phyloP scores from a whole-genome alignment of 441 rosid genomes.

The Brassica hybrid region DNA sequence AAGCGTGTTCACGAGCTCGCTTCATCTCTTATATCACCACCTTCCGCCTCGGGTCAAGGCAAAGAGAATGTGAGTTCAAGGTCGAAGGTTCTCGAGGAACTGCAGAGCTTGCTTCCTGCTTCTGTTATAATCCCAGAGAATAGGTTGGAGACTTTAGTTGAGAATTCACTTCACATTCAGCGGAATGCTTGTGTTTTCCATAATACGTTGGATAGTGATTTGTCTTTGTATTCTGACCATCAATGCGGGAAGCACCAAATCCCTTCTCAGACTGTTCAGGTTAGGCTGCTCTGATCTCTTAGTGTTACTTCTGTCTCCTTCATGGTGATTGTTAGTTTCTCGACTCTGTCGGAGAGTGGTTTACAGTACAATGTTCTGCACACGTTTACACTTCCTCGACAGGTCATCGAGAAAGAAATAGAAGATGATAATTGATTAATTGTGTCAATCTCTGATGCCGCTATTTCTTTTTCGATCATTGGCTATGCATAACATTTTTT shows the following conservation, averaged over 20 bases:
- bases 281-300: slow-evolving; percentile 35
- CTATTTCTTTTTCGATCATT: slow-evolving; percentile 1
- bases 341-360: slow-evolving; percentile 4
- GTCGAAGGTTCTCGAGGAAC: slow-evolving; percentile 49
- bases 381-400: slow-evolving; percentile 7
- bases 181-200: slow-evolving; percentile 53
- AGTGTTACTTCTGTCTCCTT: not conserved
- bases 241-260: slow-evolving; percentile 51
- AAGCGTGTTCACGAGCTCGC: slow-evolving; percentile 58
- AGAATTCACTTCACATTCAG: slow-evolving; percentile 53
- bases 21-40: slow-evolving; percentile 48
- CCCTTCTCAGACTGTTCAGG: slow-evolving; percentile 60
- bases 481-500: slow-evolving; percentile 9
- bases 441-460: slow-evolving; percentile 15
- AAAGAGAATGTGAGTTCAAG: slow-evolving; percentile 46
- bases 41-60: slow-evolving; percentile 39
- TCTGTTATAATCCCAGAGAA: slow-evolving; percentile 56
- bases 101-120: slow-evolving; percentile 57
- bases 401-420: slow-evolving; percentile 9
- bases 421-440: slow-evolving; percentile 13
- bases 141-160: slow-evolving; percentile 58
- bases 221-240: slow-evolving; percentile 56
- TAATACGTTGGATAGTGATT: slow-evolving; percentile 51
- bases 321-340: slow-evolving; percentile 16
- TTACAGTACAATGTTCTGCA: slow-evolving; percentile 17